Evolutionary conservation across 441 rosid species (phyloP).

Genomic region (Brassica hybrid): DNA sequence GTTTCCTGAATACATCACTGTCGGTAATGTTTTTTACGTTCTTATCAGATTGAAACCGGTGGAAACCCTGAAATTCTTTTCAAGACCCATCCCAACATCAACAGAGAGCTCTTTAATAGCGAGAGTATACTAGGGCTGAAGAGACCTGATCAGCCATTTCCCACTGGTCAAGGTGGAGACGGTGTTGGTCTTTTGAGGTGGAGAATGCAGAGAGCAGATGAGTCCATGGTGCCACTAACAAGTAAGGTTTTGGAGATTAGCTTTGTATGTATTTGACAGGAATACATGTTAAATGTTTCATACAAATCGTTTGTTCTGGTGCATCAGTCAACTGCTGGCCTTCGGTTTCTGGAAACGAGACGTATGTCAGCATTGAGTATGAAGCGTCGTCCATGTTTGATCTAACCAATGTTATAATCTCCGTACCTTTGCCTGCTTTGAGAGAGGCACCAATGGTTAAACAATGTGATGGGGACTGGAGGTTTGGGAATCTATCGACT

Average conservation of each 20-base stretch:
- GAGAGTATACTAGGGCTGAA: conserved; percentile 87
- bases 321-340: conserved; percentile 98
- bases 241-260: conserved; percentile 54
- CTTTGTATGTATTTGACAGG: not conserved
- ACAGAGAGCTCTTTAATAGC: conserved; percentile 76
- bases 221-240: conserved; percentile 94
- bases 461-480: conserved; percentile 96
- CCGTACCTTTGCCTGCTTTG: conserved; percentile 93
- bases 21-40: not conserved
- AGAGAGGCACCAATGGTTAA: conserved; percentile 82
- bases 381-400: conserved; percentile 71
- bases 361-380: conserved; percentile 90
- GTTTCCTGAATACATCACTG: conserved; percentile 18
- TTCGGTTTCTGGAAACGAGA: conserved; percentile 56
- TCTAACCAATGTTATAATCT: conserved; percentile 7
- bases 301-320: conserved; percentile 28
- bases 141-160: conserved; percentile 93
- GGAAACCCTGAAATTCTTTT: conserved; percentile 33
- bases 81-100: conserved; percentile 43
- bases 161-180: conserved; percentile 87
- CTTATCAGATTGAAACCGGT: conserved; percentile 80
- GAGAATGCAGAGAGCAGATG: conserved; percentile 96
- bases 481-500: conserved; percentile 45
- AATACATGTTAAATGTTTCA: not conserved
- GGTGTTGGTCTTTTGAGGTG: conserved; percentile 97